Base-by-base conservation (phyloP, 2,329 filamentous ascomycete species). In the Pseudovirgaria hyperparasitica region DNA sequence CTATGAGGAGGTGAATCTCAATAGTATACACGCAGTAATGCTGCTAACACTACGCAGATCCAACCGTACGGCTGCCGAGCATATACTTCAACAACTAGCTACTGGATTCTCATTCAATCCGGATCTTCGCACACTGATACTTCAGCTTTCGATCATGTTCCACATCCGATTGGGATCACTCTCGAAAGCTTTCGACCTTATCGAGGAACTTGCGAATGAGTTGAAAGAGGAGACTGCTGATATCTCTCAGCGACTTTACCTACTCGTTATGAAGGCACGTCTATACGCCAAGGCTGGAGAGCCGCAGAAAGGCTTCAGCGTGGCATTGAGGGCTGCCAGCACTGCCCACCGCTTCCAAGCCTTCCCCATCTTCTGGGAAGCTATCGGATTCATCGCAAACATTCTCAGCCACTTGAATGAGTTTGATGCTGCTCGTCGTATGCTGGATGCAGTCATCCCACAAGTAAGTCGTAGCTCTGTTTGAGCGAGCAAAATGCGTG, bases 241-340 rank as follows among this genome's bases (percentile, higher is more conserved):
- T 43, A 57, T 87, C 16, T 63, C 73, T 4, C 65, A 81, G 14
- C 74, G 78, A 19, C 62, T 90, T 25, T 70, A 72, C 16, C 63
- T 92, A 1, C 66, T 92, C 9, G 64, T 82, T 3, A 55, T 76
- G 25, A 92, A 92, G 48, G 76, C 74, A 1, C 63, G 70, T 5
- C 63, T 92, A 4, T 72, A 84, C 30, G 69, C 72, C 29, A 69
- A 66, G 38, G 71, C 70, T 22, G 77, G 76, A 2, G 70, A 76
- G 3, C 69, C 82, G 0, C 70, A 82, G 39, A 71, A 78, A 33
- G 82, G 73, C 0, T 84, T 93, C 48, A 82, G 79, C 2, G 65
- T 86, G 5, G 74, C 74, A 4, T 63, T 92, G 42, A 69, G 81
- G 22, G 84, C 84, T 1, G 76, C 80, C 3, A 76, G 69, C 43